Conservation (phyloP, 148 eudicot species). For the Camellia lanceoleosa region DNA sequence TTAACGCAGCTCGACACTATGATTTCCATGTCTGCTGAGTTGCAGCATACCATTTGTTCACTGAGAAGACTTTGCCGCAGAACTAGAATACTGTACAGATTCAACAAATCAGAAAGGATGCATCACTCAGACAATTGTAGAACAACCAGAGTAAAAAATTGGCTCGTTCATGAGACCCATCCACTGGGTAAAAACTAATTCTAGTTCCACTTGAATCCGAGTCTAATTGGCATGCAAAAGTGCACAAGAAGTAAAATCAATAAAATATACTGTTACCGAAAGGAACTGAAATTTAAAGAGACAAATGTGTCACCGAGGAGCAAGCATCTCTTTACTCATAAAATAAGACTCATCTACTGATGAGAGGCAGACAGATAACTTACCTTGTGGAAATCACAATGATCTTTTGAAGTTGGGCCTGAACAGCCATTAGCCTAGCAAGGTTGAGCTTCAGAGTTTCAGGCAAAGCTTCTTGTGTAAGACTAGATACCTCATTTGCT, state of each 20-base stretch:
- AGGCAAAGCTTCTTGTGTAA: constrained; percentile 40
- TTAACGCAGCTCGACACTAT: constrained; percentile 20
- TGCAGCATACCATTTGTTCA: constrained; percentile 32
- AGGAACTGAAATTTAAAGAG: too few relatives aligned
- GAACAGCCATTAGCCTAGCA: constrained; percentile 38
- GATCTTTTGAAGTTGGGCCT: constrained; percentile 52
- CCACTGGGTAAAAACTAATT: too few relatives aligned
- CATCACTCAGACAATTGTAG: neutral
- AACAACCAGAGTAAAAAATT: too few relatives aligned
- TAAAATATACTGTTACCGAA: too few relatives aligned
- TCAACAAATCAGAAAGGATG: neutral
- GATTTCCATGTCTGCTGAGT: constrained; percentile 32
- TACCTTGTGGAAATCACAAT: constrained; percentile 53
- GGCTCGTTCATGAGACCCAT: too few relatives aligned
- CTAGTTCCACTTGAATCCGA: too few relatives aligned
- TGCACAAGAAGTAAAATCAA: too few relatives aligned
- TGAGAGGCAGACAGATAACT: too few relatives aligned
- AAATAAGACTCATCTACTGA: too few relatives aligned
- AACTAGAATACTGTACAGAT: constrained; percentile 45
- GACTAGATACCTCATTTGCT: constrained; percentile 37
- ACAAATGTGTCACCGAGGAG: too few relatives aligned
- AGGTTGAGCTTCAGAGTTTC: constrained; percentile 54
- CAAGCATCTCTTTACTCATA: too few relatives aligned
- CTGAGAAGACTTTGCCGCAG: constrained; percentile 46
- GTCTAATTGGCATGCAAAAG: too few relatives aligned